phyloP scores from a whole-genome alignment of 331 rosid species.

The Dryas integrifolia region DNA sequence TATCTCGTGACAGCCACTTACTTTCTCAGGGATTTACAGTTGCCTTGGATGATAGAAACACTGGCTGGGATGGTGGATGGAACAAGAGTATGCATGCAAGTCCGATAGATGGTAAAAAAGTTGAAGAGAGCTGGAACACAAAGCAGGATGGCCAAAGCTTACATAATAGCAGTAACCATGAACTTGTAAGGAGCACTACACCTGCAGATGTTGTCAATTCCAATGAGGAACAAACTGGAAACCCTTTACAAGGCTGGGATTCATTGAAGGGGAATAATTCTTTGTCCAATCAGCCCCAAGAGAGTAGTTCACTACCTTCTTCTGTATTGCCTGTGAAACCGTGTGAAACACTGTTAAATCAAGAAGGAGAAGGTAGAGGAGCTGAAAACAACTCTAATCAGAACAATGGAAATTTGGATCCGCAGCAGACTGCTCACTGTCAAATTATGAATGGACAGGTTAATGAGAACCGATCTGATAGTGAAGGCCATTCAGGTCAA shows the following conservation, averaged over 20 bases:
- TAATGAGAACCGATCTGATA: slow-evolving; percentile 56
- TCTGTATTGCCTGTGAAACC: slow-evolving; percentile 37
- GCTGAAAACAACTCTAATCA: slow-evolving; percentile 35
- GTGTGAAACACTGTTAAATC: slow-evolving; percentile 28
- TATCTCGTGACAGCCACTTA: slow-evolving; percentile 32
- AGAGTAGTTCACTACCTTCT: slow-evolving; percentile 40
- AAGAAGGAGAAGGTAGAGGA: slow-evolving; percentile 36
- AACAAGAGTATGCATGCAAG: slow-evolving; percentile 30
- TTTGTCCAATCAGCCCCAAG: slow-evolving; percentile 36
- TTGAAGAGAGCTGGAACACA: slow-evolving; percentile 33
- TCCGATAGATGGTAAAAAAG: slow-evolving; percentile 26
- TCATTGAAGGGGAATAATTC: slow-evolving; percentile 39
- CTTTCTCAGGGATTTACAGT: slow-evolving; percentile 40
- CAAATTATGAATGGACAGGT: slow-evolving; percentile 44
- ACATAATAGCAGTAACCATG: slow-evolving; percentile 36
- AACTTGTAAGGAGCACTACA: slow-evolving; percentile 40
- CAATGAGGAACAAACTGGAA: slow-evolving; percentile 39
- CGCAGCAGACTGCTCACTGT: slow-evolving; percentile 38
- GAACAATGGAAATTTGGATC: slow-evolving; percentile 45
- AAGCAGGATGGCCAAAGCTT: slow-evolving; percentile 37
- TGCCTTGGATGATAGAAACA: slow-evolving; percentile 36
- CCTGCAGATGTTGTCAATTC: slow-evolving; percentile 48
- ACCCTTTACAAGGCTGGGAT: slow-evolving; percentile 37
- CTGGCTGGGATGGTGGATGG: slow-evolving; percentile 27
- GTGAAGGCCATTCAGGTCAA: slow-evolving; percentile 69